Percentiles rank a stretch among this genome's conserved stretches.
These are phyloP conservation scores for Auricularia sp. DNA, from an alignment of 768 basidiomycete genomes.

Conservation along the genomic window DNA sequence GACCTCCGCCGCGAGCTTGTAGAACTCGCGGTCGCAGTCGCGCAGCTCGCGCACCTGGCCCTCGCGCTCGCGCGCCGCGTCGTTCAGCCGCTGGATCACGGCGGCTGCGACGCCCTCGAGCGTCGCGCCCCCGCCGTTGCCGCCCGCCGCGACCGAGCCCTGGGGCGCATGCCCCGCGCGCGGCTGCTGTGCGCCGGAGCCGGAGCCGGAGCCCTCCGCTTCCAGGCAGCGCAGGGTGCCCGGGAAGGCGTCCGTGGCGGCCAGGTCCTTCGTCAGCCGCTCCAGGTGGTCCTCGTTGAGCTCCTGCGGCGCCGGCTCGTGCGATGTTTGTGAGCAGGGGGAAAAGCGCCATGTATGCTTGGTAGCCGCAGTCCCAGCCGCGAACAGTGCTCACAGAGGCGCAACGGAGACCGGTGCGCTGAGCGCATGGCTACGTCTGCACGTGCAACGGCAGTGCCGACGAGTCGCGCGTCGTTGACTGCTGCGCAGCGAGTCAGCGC, in stretches of 20 bases:
- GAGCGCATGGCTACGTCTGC: no score
- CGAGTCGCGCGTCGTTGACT: no score
- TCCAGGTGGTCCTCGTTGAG: conserved; percentile 54
- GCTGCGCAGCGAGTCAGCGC: no score
- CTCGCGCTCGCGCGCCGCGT: conserved; percentile 66
- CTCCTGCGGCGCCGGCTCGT: conserved; percentile 16
- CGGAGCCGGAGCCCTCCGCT: no score
- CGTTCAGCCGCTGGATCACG: conserved; percentile 67
- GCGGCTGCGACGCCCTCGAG: conserved; percentile 67
- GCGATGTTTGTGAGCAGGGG: no score
- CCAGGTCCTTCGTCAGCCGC: conserved; percentile 60
- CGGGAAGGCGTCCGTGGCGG: conserved; percentile 69
- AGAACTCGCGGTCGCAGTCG: conserved; percentile 71
- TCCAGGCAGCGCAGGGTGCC: conserved; percentile 62
- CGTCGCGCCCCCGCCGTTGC: conserved; percentile 13
- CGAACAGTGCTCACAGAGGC: no score
- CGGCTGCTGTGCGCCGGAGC: conserved; percentile 22
- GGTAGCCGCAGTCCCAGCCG: no score
- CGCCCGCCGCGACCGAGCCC: conserved; percentile 11
- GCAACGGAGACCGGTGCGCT: no score
- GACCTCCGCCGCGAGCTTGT: conserved; percentile 64
- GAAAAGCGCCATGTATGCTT: no score
- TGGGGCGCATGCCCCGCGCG: conserved; percentile 16
- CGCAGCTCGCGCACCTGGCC: conserved; percentile 68
- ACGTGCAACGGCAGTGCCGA: no score